Evolutionary conservation across 441 rosid species (phyloP).

Genomic region (Populus hybrid): DNA sequence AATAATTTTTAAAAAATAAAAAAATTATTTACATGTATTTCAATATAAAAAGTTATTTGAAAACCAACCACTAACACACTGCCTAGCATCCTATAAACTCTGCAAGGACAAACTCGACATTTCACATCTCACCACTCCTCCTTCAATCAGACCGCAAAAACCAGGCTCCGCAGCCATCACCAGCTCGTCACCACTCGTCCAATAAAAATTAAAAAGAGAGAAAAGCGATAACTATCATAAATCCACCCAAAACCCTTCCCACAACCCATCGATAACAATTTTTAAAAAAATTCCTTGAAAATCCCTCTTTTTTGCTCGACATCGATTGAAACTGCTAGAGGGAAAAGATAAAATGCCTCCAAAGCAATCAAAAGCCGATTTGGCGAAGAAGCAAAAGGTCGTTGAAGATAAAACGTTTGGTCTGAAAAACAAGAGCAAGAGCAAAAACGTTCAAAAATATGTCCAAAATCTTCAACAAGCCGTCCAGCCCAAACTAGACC

Average conservation of each 20-base stretch:
- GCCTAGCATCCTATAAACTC: no score
- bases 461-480: no score
- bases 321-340: not conserved
- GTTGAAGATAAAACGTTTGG: slow-evolving; percentile 87
- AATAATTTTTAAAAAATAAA: no score
- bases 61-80: no score
- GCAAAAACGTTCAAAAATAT: slow-evolving; percentile 28
- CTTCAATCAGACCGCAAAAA: not conserved
- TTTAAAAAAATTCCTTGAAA: no score
- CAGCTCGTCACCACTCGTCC: not conserved
- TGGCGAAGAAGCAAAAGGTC: slow-evolving; percentile 79
- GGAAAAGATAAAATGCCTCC: slow-evolving; percentile 52
- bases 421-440: slow-evolving; percentile 77
- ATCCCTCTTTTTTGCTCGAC: not conserved
- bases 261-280: not conserved
- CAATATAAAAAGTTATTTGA: no score
- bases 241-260: not conserved
- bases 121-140: not conserved
- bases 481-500: no score
- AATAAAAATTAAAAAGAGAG: not conserved
- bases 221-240: no score
- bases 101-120: not conserved
- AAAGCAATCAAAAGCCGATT: slow-evolving; percentile 65
- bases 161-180: not conserved
- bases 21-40: no score